Base-by-base conservation (phyloP, 208 protist species). In the Wallacemonas sp. region DNA sequence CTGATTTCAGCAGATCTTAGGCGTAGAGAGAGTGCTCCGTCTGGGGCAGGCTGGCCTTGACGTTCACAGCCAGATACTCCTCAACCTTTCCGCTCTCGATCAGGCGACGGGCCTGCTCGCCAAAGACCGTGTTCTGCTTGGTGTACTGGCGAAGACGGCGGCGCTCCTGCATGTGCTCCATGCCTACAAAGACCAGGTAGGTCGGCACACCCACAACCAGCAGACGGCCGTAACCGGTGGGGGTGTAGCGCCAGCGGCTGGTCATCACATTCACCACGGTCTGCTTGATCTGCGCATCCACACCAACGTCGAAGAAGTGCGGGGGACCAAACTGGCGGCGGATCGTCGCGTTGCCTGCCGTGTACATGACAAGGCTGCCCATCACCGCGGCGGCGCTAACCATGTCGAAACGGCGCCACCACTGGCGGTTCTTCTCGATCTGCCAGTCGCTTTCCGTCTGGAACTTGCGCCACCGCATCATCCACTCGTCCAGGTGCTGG, bases 401-500 rank as follows among this genome's bases (percentile, higher is more conserved):
- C 26, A 92, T 77, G 72, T 93, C 81, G 27, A 61, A 71, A 46
- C 78, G 75, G 59, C 90, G 84, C 85, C 85, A 92, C 81, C 81
- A 92, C 80, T 95, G 90, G 50, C 83, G 83, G 63, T 84, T 81
- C 62, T 84, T 84, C 71, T 95, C 90, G 44, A 95, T 95, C 29
- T 80, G 69, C 85, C 82, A 95, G 71, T 95, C 90, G n/a, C 77
- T 84, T 60, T 93, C 82, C 21, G 90, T 93, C 73, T 95, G 90
- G 68, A 91, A 95, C 72, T 93, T 92, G 48, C 85, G 71, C 90
- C 90, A 95, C 44, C 86, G 86, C 57, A 95, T 80, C 90, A 95
- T 95, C 90, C 90, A 96, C 71, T 93, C 87, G 59, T 96, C 90
- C 45, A 96, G 75, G 70, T 87, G 84, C 81, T 96, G 90, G 73